Evolutionary conservation across 148 eudicot genomes (phyloP), one percentile per base, ranked within the genome.

Genomic region (Nyssa sinensis): DNA sequence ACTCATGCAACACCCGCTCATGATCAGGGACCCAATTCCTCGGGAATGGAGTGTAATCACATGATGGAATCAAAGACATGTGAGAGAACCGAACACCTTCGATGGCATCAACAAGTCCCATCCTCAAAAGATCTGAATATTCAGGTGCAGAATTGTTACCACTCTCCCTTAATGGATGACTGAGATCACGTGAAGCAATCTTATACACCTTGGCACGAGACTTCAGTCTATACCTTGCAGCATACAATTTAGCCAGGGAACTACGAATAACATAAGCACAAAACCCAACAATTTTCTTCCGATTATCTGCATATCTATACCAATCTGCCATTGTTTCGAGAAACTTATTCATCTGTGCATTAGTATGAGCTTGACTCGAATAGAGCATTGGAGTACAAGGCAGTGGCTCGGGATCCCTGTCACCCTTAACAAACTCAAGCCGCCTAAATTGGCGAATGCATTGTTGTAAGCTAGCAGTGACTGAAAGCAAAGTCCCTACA

Each of bases 251-350:
- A 66, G 96, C 96, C 71, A 95, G 71, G 70, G 99, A 95, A 86
- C 94, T 92, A 5, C 99, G 90, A 29, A 95, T 83, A 66, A 95
- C 93, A 83, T 95, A 95, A 25, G 99, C 96, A 84, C 93, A 90
- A 81, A 95, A 95, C 2, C 94, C 99, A 59, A 92, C 93, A 81
- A 91, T 82, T 74, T 95, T 95, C 77, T 93, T 95, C 34, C 99
- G 84, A 70, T 95, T 95, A 77, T 95, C 99, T 35, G 99, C 99
- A 69, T 88, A 95, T 81, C 84, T 84, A 67, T 87, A 95, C 99
- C 99, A 95, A 80, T 95, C 99, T 33, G 97, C 96, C 96, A 95
- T 92, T 49, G 96, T 90, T 79, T 95, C 99, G 23, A 95, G 96
- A 47, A 95, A 89, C 82, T 95, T 95, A 79, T 95, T 95, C 99